Percentiles rank a stretch among this genome's conserved stretches.
These are phyloP conservation scores for Fabrea salina DNA, from an alignment of 169 alveolate species.

Conservation along the genomic window DNA sequence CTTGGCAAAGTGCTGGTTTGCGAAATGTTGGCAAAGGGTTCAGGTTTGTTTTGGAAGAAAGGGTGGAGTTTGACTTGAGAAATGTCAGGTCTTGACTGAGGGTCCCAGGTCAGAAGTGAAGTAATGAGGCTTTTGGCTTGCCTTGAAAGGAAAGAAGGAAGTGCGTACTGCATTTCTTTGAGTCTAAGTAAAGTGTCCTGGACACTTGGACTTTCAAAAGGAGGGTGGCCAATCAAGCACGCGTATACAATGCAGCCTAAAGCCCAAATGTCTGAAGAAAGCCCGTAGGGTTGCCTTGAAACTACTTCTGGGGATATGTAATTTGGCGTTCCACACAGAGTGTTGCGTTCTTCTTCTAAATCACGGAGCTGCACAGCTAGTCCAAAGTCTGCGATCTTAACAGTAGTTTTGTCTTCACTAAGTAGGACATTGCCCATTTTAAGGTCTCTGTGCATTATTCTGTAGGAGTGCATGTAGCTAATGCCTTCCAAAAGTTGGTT, in stretches of 20 bases:
- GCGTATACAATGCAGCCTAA: conserved; percentile 74
- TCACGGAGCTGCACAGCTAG: conserved; percentile 46
- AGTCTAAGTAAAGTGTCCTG: conserved; percentile 63
- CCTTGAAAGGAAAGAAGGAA: conserved; percentile 47
- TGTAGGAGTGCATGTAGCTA: conserved; percentile 55
- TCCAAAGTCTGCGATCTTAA: conserved; percentile 73
- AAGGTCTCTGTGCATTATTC: conserved; percentile 71
- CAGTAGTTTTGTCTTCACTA: conserved; percentile 35
- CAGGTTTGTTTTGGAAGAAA: conserved; percentile 43
- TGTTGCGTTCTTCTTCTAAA: conserved; percentile 45
- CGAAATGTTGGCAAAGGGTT: background rate
- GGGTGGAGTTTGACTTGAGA: conserved; percentile 62
- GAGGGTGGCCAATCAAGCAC: conserved; percentile 69
- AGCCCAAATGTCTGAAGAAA: conserved; percentile 72
- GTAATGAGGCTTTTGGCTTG: conserved; percentile 62
- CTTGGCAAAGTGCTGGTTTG: background rate
- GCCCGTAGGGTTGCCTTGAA: conserved; percentile 54
- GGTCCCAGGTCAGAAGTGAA: conserved; percentile 51
- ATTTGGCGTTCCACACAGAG: conserved; percentile 64
- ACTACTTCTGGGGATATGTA: conserved; percentile 59
- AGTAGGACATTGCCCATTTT: conserved; percentile 66
- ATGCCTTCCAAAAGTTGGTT: conserved; percentile 58
- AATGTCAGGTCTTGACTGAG: conserved; percentile 50
- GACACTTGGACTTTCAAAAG: conserved; percentile 70
- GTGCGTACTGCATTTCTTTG: conserved; percentile 41